Evolutionary conservation across 441 rosid genomes (phyloP).

Genomic region (Isatis lusitanica): DNA sequence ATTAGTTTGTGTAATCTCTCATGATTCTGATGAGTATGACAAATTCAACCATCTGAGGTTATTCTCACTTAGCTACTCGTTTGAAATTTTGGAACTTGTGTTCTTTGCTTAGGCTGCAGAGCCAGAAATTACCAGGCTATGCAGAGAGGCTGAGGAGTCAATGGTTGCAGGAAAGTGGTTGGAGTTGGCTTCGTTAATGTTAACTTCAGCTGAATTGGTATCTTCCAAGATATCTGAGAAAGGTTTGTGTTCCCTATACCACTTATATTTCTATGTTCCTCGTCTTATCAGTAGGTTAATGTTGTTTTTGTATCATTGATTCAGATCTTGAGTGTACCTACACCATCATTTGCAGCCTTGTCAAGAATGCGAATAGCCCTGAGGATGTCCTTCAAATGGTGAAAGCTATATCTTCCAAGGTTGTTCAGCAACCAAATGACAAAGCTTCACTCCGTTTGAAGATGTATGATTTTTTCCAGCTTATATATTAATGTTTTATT

Average conservation of each 20-base stretch:
- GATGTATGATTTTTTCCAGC: conserved; percentile 54
- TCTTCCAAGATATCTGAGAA: conserved; percentile 92
- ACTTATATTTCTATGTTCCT: background rate
- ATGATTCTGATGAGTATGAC: background rate
- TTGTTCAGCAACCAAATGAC: conserved; percentile 82
- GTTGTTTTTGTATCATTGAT: background rate
- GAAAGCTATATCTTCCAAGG: conserved; percentile 67
- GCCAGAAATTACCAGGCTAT: conserved; percentile 77
- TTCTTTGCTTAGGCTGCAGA: conserved; percentile 60
- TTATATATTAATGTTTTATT: background rate
- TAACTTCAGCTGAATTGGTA: conserved; percentile 84
- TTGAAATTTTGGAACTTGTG: background rate
- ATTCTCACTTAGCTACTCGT: background rate
- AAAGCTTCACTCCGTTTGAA: conserved; percentile 87
- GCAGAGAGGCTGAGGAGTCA: conserved; percentile 77
- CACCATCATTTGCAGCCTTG: conserved; percentile 92
- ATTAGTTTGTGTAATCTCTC: background rate
- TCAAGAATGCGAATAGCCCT: conserved; percentile 54
- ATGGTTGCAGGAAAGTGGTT: conserved; percentile 67
- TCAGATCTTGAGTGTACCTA: conserved; percentile 95
- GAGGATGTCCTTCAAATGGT: conserved; percentile 78
- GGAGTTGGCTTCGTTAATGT: conserved; percentile 83
- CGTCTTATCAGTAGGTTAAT: background rate
- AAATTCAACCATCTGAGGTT: background rate
- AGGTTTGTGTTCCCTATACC: conserved; percentile 42